Evolutionary conservation across 2,329 filamentous ascomycete genomes (phyloP), one percentile per base, ranked within the genome.

Genomic region (Colletotrichum tabaci): DNA sequence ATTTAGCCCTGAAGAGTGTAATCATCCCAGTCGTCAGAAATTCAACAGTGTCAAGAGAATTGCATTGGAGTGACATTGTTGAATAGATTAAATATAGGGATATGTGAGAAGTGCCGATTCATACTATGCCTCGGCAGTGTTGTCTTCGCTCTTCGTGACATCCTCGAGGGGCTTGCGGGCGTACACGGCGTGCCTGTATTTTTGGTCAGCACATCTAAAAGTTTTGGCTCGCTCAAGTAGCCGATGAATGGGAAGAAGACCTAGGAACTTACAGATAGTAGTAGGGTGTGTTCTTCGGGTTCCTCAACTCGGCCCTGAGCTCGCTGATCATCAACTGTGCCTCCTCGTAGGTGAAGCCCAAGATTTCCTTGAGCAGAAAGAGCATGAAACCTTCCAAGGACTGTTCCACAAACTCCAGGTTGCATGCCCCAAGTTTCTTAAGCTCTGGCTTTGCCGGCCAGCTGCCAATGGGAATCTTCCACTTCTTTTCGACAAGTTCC

Each of bases 321-420:
- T 77, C 42, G 2, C 75, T 72, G 8, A 69, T 12, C 4, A 76
- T 72, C 4, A 76, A 71, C 9, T 67, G 18, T 4, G 77, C 71
- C 52, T 80, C 76, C 12, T 80, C 77, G 18, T 66, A 67, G 0
- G 72, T 70, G 75, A 77, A 79, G 0, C 78, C 78, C 44, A 81
- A 6, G 6, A 81, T 56, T 57, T 81, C 75, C 2, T 77, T 78
- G 16, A 80, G 65, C 1, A 78, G 69, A 13, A 77, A 77, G 3
- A 77, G 26, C 1, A 67, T 78, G 55, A 81, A 81, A 0, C 77
- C 78, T 30, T 79, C 78, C 2, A 79, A 49, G 23, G 76, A 76
- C 50, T 76, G 70, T 8, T 77, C 75, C 12, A 74, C n/a, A n/a
- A 75, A 77, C 2, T 72, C 64, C 4, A 76, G 68, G 35, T 76